phyloP scores from a whole-genome alignment of 78 protist genomes.

The Thecamonas trahens region DNA sequence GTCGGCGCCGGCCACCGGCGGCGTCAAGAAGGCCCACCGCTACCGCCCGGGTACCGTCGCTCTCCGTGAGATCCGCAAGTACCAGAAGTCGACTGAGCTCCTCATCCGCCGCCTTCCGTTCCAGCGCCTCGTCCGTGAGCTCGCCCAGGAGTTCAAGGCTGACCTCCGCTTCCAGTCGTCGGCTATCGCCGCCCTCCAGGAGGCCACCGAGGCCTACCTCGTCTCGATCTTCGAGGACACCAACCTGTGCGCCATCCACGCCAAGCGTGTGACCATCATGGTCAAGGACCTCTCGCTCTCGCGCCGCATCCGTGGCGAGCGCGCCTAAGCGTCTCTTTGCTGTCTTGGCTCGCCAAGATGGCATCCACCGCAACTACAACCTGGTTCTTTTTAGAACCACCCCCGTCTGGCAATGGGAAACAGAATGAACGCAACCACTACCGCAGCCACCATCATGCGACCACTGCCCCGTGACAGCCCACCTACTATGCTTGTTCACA shows the following conservation, averaged over 20 bases:
- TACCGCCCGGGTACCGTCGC: conserved; percentile 89
- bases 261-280: conserved; percentile 73
- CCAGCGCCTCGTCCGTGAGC: conserved; percentile 73
- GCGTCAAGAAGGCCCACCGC: conserved; percentile 80
- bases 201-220: conserved; percentile 64
- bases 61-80: conserved; percentile 69
- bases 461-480: no score
- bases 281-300: conserved; percentile 92
- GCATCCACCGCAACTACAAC: no score
- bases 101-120: conserved; percentile 84
- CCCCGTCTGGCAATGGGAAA: no score
- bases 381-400: no score
- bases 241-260: conserved; percentile 72
- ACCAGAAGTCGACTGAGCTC: conserved; percentile 77
- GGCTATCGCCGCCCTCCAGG: conserved; percentile 60
- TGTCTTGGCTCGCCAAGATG: no score
- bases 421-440: no score
- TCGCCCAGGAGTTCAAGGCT: conserved; percentile 48
- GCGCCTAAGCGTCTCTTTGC: no score
- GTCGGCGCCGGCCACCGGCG: conserved; percentile 74
- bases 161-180: conserved; percentile 55
- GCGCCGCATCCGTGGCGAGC: conserved; percentile 87
- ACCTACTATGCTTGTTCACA: no score
- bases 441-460: no score
- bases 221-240: conserved; percentile 65